A percentile compares a stretch with the other conserved stretches of the same genome.
Conservation (phyloP, 2,329 filamentous ascomycete species). For the Aspergillus sergii region DNA sequence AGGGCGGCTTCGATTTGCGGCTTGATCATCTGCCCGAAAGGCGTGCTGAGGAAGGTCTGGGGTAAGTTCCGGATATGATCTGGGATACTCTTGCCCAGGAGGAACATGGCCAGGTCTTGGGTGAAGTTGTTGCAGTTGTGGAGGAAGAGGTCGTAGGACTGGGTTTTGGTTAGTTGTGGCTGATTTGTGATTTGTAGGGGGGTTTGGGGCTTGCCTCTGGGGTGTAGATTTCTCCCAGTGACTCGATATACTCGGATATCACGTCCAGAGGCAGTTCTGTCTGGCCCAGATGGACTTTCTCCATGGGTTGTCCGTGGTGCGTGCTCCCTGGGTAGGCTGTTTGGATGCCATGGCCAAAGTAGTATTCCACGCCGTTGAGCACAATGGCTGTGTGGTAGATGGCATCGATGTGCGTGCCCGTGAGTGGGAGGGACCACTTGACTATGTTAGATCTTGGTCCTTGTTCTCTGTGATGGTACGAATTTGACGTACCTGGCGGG, state of each 20-base stretch:
- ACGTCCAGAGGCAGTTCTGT: slow-evolving; percentile 80
- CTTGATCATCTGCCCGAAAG: slow-evolving; percentile 84
- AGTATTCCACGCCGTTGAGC: slow-evolving; percentile 81
- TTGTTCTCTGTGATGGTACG: not conserved
- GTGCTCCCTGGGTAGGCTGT: slow-evolving; percentile 78
- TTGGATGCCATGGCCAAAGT: slow-evolving; percentile 87
- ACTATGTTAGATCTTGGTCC: slow-evolving; percentile 17
- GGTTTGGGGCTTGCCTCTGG: slow-evolving; percentile 58
- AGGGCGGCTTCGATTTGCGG: slow-evolving; percentile 71
- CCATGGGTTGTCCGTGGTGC: slow-evolving; percentile 82
- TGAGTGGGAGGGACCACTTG: slow-evolving; percentile 60
- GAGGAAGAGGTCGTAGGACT: slow-evolving; percentile 84
- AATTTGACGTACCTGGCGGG: slow-evolving; percentile 48
- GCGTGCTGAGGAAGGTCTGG: slow-evolving; percentile 79
- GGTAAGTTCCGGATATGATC: slow-evolving; percentile 84
- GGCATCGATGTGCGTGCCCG: slow-evolving; percentile 78
- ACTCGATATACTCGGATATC: slow-evolving; percentile 84
- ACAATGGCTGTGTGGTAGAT: slow-evolving; percentile 95
- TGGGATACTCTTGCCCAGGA: slow-evolving; percentile 86
- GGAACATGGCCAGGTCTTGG: slow-evolving; percentile 86
- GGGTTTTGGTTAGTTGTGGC: slow-evolving; percentile 16
- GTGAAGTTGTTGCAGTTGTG: slow-evolving; percentile 99
- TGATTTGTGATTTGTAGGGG: not conserved
- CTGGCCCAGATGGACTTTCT: slow-evolving; percentile 71
- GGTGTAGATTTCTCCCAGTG: slow-evolving; percentile 79